Percentiles rank a stretch among this genome's conserved stretches.
Conservation (phyloP, 2,329 filamentous ascomycete species). For the Lachnellula subtilissima region DNA sequence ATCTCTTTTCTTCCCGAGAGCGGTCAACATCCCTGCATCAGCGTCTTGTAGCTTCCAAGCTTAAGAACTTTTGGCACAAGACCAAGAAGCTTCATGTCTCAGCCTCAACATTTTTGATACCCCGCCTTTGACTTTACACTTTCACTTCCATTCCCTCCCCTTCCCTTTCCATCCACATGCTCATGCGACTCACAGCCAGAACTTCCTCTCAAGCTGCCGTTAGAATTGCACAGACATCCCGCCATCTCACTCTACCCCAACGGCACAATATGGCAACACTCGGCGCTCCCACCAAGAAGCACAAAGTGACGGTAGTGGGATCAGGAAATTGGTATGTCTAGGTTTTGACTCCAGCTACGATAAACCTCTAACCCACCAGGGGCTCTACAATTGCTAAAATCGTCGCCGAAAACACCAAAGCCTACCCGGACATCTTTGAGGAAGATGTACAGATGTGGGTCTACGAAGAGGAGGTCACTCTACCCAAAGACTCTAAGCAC, state of each 20-base stretch:
- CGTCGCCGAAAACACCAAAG: conserved; percentile 82
- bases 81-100: conserved; percentile 3
- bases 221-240: conserved; percentile 17
- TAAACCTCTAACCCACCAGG: conserved; percentile 44
- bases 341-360: not conserved
- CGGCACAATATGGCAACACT: conserved; percentile 31
- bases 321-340: conserved; percentile 84
- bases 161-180: conserved; percentile 12
- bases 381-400: conserved; percentile 98
- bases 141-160: not conserved
- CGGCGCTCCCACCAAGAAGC: conserved; percentile 60
- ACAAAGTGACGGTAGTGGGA: conserved; percentile 90
- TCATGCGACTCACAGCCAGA: conserved; percentile 13
- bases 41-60: not conserved
- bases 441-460: conserved; percentile 98
- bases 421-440: conserved; percentile 77
- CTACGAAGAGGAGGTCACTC: conserved; percentile 81
- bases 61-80: conserved; percentile 13
- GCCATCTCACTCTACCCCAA: conserved; percentile 16
- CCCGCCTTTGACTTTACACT: not conserved
- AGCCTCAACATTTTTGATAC: not conserved
- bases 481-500: conserved; percentile 67
- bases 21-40: conserved; percentile 10
- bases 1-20: not conserved
- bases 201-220: conserved; percentile 17